phyloP scores from a whole-genome alignment of 2,329 filamentous ascomycete species.

The Coniochaeta sp. region DNA sequence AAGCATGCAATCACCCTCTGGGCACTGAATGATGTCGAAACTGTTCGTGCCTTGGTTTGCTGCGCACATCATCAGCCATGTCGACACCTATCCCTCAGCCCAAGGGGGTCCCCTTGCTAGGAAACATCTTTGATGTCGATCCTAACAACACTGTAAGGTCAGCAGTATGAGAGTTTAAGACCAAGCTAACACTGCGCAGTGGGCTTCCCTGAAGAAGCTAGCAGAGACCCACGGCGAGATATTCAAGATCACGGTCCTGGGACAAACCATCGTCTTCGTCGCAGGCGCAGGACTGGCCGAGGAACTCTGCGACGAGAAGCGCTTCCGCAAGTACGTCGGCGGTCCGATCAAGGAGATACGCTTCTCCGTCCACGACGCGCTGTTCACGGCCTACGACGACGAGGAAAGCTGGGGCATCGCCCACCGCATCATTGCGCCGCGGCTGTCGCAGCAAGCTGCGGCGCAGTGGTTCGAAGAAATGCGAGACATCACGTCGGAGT shows the following conservation, averaged over 20 bases:
- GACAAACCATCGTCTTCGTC: constrained; percentile 32
- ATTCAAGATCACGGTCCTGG: constrained; percentile 34
- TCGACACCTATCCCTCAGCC: constrained; percentile 42
- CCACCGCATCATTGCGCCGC: constrained; percentile 45
- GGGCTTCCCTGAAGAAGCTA: not conserved
- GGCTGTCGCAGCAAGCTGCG: constrained; percentile 26
- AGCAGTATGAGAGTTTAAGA: constrained; percentile 37
- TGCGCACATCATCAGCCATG: constrained; percentile 17
- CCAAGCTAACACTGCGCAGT: constrained; percentile 6
- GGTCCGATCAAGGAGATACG: constrained; percentile 47
- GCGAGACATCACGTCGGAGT: constrained; percentile 38
- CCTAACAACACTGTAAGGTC: constrained; percentile 31
- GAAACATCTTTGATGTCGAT: constrained; percentile 43
- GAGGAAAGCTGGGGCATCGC: constrained; percentile 42
- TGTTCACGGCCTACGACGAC: constrained; percentile 45
- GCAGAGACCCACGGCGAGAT: constrained; percentile 33
- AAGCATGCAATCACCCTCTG: not conserved
- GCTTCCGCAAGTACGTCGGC: constrained; percentile 47
- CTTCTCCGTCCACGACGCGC: constrained; percentile 38
- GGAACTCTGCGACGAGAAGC: constrained; percentile 42
- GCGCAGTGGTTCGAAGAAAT: constrained; percentile 37
- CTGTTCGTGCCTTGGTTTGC: not conserved
- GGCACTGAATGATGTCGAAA: too few relatives aligned
- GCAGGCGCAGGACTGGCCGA: constrained; percentile 32
- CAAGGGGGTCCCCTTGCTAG: constrained; percentile 40